phyloP scores from a whole-genome alignment of 164 flowering plant species.

The Macadamia integrifolia region DNA sequence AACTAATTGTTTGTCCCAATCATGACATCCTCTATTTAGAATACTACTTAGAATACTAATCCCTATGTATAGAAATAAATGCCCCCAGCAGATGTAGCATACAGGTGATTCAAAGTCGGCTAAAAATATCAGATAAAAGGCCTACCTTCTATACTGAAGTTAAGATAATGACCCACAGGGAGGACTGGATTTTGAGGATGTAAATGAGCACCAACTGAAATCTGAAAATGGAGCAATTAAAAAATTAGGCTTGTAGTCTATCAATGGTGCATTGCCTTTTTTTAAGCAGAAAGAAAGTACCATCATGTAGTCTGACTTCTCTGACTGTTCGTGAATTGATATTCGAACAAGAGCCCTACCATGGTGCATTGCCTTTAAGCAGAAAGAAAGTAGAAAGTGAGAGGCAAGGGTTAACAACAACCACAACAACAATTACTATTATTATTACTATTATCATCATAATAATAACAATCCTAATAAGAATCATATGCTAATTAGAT shows the following conservation, averaged over 20 bases:
- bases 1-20: no score
- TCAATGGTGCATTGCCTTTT: not conserved
- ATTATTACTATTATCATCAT: not conserved
- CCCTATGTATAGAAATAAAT: no score
- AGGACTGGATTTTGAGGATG: constrained; percentile 63
- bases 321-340: constrained; percentile 32
- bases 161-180: constrained; percentile 41
- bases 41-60: no score
- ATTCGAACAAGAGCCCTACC: constrained; percentile 79
- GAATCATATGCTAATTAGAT: not conserved
- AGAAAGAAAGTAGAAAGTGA: constrained; percentile 7
- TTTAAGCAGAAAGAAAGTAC: constrained; percentile 25
- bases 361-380: constrained; percentile 43
- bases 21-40: no score
- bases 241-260: not conserved
- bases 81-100: no score
- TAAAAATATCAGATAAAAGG: not conserved
- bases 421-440: not conserved
- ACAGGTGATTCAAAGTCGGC: no score
- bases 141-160: constrained; percentile 66
- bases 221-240: constrained; percentile 30
- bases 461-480: not conserved
- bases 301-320: constrained; percentile 72
- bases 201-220: constrained; percentile 71
- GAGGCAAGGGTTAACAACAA: not conserved